Evolutionary conservation across 2,329 filamentous ascomycete genomes (phyloP).

Genomic region (Cladosporium phlei): DNA sequence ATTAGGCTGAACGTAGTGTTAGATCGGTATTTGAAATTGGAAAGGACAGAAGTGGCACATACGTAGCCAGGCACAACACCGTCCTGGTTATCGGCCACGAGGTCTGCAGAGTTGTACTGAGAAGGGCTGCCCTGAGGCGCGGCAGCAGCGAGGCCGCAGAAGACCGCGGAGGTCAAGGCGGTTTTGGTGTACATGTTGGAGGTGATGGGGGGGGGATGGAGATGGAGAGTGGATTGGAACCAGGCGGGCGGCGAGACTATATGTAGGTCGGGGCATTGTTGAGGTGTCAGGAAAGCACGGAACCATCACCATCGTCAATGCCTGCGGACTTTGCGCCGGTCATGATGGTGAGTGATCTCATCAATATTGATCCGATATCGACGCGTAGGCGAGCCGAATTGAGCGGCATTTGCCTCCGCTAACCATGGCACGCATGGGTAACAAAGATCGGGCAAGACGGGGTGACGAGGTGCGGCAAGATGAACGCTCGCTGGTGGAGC

Average conservation of each 20-base stretch:
- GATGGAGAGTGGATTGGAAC: not conserved
- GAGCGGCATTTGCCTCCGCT: slow-evolving; percentile 1
- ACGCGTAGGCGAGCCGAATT: slow-evolving; percentile 4
- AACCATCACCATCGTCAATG: slow-evolving; percentile 10
- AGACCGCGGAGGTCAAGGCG: slow-evolving; percentile 30
- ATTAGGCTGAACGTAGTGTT: too few relatives aligned
- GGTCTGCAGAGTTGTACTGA: slow-evolving; percentile 6
- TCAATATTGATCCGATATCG: slow-evolving; percentile 5
- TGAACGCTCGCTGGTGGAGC: too few relatives aligned
- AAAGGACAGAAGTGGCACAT: too few relatives aligned
- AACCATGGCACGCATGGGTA: not conserved
- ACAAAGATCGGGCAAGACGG: not conserved
- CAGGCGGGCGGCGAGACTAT: slow-evolving; percentile 1
- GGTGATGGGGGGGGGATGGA: not conserved
- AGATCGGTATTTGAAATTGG: too few relatives aligned
- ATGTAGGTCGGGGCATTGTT: not conserved
- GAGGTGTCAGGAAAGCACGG: slow-evolving; percentile 2
- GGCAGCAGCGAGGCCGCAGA: slow-evolving; percentile 33
- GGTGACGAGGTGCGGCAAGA: too few relatives aligned
- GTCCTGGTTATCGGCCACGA: slow-evolving; percentile 22
- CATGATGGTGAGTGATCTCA: slow-evolving; percentile 13
- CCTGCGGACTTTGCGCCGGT: too few relatives aligned
- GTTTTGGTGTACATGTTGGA: slow-evolving; percentile 36
- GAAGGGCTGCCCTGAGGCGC: slow-evolving; percentile 23
- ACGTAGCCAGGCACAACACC: slow-evolving; percentile 39